Evolutionary conservation across 2,329 filamentous ascomycete species (phyloP), one percentile per base, ranked within the genome.

Genomic region (Epichloe sylvatica): DNA sequence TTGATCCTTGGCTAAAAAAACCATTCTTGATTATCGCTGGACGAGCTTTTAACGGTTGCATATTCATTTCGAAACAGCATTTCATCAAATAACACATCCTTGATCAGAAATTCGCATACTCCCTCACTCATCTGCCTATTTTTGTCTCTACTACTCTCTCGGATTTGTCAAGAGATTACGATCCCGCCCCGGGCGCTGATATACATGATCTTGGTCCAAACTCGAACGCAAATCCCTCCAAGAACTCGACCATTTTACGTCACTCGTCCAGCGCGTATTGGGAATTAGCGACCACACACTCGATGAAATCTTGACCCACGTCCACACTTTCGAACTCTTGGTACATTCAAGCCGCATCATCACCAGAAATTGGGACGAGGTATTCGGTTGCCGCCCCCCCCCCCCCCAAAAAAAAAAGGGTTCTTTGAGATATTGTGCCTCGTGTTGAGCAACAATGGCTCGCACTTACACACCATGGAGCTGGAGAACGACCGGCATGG

Each of bases 1-100:
- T 78, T 77, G 75, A 78, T 68, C 74, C 75, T 78, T 65, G 74
- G 73, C 70, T 65, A 19, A 37, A n/a, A n/a, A 15, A 9, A 2
- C 54, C 62, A 58, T 48, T 53, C 41, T 51, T 49, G 52, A 54
- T 42, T 39, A 21, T 21, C 51, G 51, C 47, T 45, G 47, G 51
- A 36, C 51, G 51, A 30, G 15, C 19, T 40, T 50, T 49, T 44
- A 33, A 33, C 13, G 35, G 13, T 40, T n/a, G 12, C 11, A 17
- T 23, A 25, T 46, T 19, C 25, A 23, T 21, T 41, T 44, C 41
- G 13, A 37, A 11, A 30, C 13, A 45, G 12, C 19, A 15, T 23
- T 1, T n/a, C 15, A 35, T 42, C 7, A 30, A 44, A 44, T 12
- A 41, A 11, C 11, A 42, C 9, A 2, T 38, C 9, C 8, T 39